Evolutionary conservation across 371 early-diverging fungal genomes (phyloP), one percentile per base, ranked within the genome.

Genomic region (Phascolomyces articulosus): DNA sequence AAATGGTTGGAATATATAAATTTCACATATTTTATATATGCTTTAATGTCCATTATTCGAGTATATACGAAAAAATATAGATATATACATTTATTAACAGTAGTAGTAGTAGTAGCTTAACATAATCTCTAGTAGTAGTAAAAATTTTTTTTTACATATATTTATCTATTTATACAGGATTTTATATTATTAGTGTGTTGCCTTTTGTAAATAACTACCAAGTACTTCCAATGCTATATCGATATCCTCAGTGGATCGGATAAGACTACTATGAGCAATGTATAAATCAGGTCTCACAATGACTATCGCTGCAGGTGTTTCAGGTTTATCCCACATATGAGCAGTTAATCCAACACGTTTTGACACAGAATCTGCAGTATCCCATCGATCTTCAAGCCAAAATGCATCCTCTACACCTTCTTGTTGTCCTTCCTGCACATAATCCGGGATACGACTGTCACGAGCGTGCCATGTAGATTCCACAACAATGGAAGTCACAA

Each of bases 241-340:
- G 24, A 71, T 44, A 26, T 71, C 67, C 3, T 24, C 38, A 1
- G 49, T 13, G 2, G 66, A 55, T 16, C 53, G 26, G 3, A 71
- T 58, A 18, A 64, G 26, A 13, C 34, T 21, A 21, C 56, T 67
- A 16, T 67, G 62, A 26, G 71, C 67, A 9, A 71, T 58, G 29
- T 71, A 71, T 1, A 53, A 53, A 27, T 71, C 71, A 23, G 71
- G 71, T 27, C 71, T 64, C 8, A 71, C 26, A 23, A 71, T 28
- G 2, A 71, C 34, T 20, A 71, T 44, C 2, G 62, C 66, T 27
- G 64, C 65, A 18, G 71, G 67, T n/a, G 59, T 41, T n/a, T 44
- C 55, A 0, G 66, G 64, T 11, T 58, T 51, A 18, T 65, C 60
- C 29, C 34, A 20, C 31, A 67, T 31, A 7, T 57, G 40, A 4